Conservation (phyloP, 257 asterid species). For the Solanum pinnatisectum region DNA sequence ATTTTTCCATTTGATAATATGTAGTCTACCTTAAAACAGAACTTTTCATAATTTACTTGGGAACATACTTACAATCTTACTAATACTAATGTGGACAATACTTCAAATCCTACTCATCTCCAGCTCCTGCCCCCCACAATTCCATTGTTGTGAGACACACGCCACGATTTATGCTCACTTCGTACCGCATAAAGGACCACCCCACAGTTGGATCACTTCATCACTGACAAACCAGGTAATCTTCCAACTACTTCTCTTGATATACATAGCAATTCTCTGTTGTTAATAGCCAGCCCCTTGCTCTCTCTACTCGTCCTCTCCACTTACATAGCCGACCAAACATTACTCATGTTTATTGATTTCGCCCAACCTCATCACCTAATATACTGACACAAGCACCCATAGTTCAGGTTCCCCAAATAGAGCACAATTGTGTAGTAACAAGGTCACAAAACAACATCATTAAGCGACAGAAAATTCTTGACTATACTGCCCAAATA, state of each 20-base stretch:
- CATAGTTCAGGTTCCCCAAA: not conserved
- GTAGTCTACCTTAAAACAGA: too few relatives aligned
- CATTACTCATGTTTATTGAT: too few relatives aligned
- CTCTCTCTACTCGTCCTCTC: not conserved
- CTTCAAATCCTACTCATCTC: too few relatives aligned
- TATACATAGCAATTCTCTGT: not conserved
- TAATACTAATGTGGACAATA: too few relatives aligned
- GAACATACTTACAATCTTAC: too few relatives aligned
- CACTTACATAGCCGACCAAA: not conserved
- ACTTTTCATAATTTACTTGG: too few relatives aligned
- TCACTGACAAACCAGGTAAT: not conserved
- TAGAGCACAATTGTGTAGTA: too few relatives aligned
- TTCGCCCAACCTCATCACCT: not conserved
- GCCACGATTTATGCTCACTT: too few relatives aligned
- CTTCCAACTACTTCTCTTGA: not conserved
- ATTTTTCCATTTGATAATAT: too few relatives aligned
- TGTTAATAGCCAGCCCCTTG: not conserved
- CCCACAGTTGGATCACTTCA: not conserved
- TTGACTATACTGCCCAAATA: not conserved
- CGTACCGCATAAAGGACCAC: not conserved
- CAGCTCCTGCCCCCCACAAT: too few relatives aligned
- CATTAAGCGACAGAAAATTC: not conserved
- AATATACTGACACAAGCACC: not conserved
- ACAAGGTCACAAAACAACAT: not conserved
- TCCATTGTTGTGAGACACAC: too few relatives aligned